A percentile compares a stretch with the other conserved stretches of the same genome.
Conservation (phyloP, 1,284 basidiomycete species). For the Rhodotorula mucilaginosa region DNA sequence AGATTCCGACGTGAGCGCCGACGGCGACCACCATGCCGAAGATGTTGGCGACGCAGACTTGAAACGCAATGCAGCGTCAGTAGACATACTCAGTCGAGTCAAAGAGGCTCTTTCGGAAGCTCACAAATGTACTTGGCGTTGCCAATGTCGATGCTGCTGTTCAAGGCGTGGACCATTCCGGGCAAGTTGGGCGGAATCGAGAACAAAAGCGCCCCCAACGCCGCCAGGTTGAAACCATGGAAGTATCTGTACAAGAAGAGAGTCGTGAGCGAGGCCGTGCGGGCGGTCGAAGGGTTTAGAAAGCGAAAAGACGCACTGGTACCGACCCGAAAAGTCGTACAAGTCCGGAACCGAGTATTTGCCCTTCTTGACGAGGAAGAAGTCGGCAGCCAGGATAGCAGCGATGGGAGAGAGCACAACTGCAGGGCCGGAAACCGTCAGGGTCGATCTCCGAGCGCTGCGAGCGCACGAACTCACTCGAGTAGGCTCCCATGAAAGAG, state of each 20-base stretch:
- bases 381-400: constrained; percentile 32
- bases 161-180: constrained; percentile 33
- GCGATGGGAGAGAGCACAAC: constrained; percentile 34
- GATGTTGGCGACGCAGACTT: constrained; percentile 20
- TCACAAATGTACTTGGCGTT: constrained; percentile 25
- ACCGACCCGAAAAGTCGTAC: constrained; percentile 29
- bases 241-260: constrained; percentile 3
- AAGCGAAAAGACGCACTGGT: background rate
- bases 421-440: background rate
- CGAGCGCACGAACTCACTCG: background rate
- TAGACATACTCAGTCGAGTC: fast-evolving
- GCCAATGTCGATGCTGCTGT: constrained; percentile 24
- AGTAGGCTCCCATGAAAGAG: constrained; percentile 23
- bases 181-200: constrained; percentile 33
- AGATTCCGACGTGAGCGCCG: constrained; percentile 6
- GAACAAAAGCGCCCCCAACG: constrained; percentile 27
- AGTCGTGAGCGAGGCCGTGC: background rate
- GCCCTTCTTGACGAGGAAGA: constrained; percentile 31
- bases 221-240: constrained; percentile 28
- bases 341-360: constrained; percentile 28
- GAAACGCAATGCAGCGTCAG: background rate
- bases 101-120: background rate
- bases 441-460: background rate
- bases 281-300: background rate
- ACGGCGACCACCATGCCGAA: constrained; percentile 22